phyloP scores from a whole-genome alignment of 176 grass and related monocot genomes.

The Eremochloa ophiuroides region DNA sequence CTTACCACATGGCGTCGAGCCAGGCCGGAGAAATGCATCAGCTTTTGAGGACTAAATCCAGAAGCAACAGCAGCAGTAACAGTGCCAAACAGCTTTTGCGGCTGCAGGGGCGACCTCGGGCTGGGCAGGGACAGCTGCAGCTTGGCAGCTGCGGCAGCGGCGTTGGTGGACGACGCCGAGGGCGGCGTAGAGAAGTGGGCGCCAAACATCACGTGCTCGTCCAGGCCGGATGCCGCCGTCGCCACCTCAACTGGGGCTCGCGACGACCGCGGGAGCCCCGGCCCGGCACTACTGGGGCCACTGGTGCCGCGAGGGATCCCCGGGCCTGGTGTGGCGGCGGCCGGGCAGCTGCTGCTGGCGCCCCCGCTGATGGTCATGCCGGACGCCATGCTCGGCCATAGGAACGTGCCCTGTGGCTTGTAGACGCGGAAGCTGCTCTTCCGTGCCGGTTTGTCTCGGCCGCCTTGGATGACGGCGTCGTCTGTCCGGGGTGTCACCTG shows the following conservation, averaged over 20 bases:
- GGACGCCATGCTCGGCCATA: conserved; percentile 66
- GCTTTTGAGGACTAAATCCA: neutral
- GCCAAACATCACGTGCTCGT: conserved; percentile 36
- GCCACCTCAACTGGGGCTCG: conserved; percentile 22
- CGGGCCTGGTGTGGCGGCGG: neutral
- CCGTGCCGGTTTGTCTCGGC: conserved; percentile 21
- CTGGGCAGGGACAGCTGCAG: conserved; percentile 49
- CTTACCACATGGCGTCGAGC: conserved; percentile 28
- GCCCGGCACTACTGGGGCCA: neutral
- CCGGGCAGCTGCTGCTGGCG: conserved; percentile 33
- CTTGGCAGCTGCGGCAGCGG: conserved; percentile 17
- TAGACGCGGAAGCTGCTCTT: conserved; percentile 72
- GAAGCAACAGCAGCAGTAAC: neutral
- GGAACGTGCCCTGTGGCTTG: conserved; percentile 60
- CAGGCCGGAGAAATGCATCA: conserved; percentile 31
- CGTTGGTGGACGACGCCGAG: conserved; percentile 58
- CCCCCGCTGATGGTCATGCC: conserved; percentile 29
- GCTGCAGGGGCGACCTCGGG: conserved; percentile 46
- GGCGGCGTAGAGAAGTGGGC: conserved; percentile 46
- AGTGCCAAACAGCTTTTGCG: conserved; percentile 19
- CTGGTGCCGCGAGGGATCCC: conserved; percentile 32
- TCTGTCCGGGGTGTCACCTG: conserved; percentile 4
- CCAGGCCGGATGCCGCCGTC: conserved; percentile 19
- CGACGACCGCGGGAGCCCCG: neutral
- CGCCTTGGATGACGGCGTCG: conserved; percentile 6